Base-by-base conservation (phyloP, 2,329 filamentous ascomycete genomes). In the Rugonectria rugulosa region DNA sequence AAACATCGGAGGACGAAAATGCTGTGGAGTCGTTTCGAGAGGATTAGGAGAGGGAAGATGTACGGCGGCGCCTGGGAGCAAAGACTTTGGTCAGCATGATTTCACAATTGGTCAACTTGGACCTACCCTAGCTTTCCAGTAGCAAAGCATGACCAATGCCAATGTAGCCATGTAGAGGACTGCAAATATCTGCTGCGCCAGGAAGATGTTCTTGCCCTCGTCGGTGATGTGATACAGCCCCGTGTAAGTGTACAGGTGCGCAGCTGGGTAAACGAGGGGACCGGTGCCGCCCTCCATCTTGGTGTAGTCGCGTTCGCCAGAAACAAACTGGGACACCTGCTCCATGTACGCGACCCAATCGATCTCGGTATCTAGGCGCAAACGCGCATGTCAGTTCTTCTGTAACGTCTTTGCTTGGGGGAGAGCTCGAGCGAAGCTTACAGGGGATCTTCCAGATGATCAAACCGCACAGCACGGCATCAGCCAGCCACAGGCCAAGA, bases 301-400 rank as follows among this genome's bases (percentile, higher is more conserved):
- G 57, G 85, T 86, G 74, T 99, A 99, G 74, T 97, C 89, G 70
- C 90, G 87, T 79, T 98, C 93, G 68, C 95, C 95, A 15, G 85
- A 81, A 40, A 93, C 77, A 69, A 89, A 95, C 65, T 93, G 87
- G 34, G 83, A 77, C 38, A 98, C 82, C 70, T 99, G 95, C 72
- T 97, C 84, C 93, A 99, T 98, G 75, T 99, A 99, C 1, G 95
- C 92, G 56, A 83, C 84, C 94, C 94, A 99, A 76, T 99, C 95
- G 69, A 99, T 99, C 75, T 99, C 95, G 37, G 95, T 99, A 72
- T 99, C 95, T 82, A 63, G 42, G 38, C 24, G 23, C n/a, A n/a
- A n/a, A 27, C 11, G 7, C 10, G 4, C 26, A 27, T 15, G 44
- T 64, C 38, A 62, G 58, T 42, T 59, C 8, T 27, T 15, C 41